A percentile compares a stretch with the other conserved stretches of the same genome.
Conservation (phyloP, 2,329 filamentous ascomycete genomes). For the Erysiphe neolycopersici region DNA sequence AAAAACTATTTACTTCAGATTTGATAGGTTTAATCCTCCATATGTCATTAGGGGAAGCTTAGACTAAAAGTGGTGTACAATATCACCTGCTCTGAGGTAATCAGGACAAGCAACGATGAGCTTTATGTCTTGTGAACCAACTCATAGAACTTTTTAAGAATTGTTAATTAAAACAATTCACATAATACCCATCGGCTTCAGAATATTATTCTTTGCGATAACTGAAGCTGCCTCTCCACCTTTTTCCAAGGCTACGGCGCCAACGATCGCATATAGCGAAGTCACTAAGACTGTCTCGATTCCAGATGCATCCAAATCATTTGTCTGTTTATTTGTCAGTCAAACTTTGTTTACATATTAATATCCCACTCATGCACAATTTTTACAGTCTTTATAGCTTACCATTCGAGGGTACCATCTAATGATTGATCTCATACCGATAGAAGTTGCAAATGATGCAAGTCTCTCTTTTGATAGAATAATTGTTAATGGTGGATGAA, state of each 20-base stretch:
- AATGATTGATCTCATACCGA: constrained; percentile 48
- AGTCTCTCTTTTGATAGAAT: constrained; percentile 39
- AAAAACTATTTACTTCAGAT: too few species aligned
- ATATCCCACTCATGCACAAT: neutral
- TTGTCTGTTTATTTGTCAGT: constrained; percentile 19
- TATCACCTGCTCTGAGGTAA: too few species aligned
- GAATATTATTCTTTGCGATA: constrained; percentile 39
- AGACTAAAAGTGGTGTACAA: too few species aligned
- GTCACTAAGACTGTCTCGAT: constrained; percentile 47
- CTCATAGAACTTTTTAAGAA: too few species aligned
- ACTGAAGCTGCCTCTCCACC: constrained; percentile 53
- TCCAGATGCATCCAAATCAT: constrained; percentile 47
- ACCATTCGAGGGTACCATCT: constrained; percentile 77
- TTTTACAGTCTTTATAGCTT: constrained; percentile 4
- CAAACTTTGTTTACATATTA: neutral
- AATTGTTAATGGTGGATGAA: constrained; percentile 27
- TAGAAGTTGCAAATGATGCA: constrained; percentile 36
- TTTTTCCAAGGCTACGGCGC: constrained; percentile 68
- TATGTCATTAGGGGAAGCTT: too few species aligned
- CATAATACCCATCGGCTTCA: constrained; percentile 12
- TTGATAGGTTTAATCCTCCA: too few species aligned
- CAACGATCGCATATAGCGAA: constrained; percentile 61
- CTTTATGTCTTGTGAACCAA: too few species aligned
- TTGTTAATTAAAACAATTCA: constrained; percentile 1
- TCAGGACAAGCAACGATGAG: too few species aligned